Base-by-base conservation (phyloP, 2,329 filamentous ascomycete species). In the Diaporthe citriasiana region DNA sequence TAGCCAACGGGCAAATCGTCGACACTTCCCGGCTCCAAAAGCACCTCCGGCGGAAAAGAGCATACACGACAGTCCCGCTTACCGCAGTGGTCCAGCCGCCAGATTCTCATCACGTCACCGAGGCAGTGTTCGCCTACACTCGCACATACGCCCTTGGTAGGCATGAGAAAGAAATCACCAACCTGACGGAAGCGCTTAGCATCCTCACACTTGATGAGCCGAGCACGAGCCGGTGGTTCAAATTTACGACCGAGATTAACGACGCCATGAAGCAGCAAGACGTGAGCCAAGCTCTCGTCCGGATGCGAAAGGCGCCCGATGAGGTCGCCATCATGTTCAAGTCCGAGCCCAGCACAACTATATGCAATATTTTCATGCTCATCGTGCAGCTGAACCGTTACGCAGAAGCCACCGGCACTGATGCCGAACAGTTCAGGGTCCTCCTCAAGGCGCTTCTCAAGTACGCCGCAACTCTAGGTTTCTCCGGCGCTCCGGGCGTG, bases 351-450 rank as follows among this genome's bases (percentile, higher is more conserved):
- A 55, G 57, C 27, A 72, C 57, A 12, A 53, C 53, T 3, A 63
- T 72, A 8, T 72, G 70, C 25, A 66, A 63, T 9, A 63, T 72
- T 3, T 72, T 66, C 59, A 47, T 66, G 70, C 33, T 72, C 6
- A 55, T 72, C 47, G 57, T 72, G 27, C 70, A 72, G 47, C 35
- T 60, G 22, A 60, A 25, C 30, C 35, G 50, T 9, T 45, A 55
- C 6, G 33, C n/a, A 2, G 66, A 70, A 8, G 50, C 35, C 33
- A 27, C 51, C 10, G 38, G 50, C n/a, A 15, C 47, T 6, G 66
- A 70, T 15, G n/a, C 38, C 30, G 30, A 19, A 12, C 70, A 72
- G 27, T 72, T 72, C 50, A 55, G 59, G 50, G 27, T 55, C 27
- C 57, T 72, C 13, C 40, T 72, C n/a, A 72, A 66, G 47, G 35